phyloP scores from a whole-genome alignment of 371 early-diverging fungal species.

The Capillidium heterosporum region DNA sequence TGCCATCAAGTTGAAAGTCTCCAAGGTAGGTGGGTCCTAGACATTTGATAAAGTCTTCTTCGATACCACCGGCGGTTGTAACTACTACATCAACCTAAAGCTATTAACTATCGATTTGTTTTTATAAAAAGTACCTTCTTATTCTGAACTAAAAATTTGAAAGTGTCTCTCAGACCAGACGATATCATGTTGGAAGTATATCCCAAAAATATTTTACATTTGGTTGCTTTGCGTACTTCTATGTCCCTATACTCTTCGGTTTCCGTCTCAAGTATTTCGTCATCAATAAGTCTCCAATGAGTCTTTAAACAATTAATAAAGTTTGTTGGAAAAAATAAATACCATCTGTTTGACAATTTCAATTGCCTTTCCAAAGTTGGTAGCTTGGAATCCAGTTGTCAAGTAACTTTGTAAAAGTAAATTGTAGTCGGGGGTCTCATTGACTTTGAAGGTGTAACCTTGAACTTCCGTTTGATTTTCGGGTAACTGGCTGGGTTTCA shows the following conservation, averaged over 20 bases:
- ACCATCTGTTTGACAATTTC: conserved; percentile 81
- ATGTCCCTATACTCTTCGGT: conserved; percentile 45
- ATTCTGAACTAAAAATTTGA: conserved; percentile 84
- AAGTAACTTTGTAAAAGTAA: conserved; percentile 48
- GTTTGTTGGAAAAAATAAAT: conserved; percentile 5
- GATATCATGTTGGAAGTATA: conserved; percentile 97
- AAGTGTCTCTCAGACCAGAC: conserved; percentile 90
- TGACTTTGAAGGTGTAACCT: conserved; percentile 81
- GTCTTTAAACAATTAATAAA: conserved; percentile 19
- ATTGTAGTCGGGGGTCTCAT: conserved; percentile 33
- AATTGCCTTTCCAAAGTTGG: conserved; percentile 70
- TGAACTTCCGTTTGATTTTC: conserved; percentile 39
- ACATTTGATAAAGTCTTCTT: conserved; percentile 99
- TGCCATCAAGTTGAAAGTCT: conserved; percentile 64
- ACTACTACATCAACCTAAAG: conserved; percentile 72
- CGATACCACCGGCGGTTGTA: conserved; percentile 95
- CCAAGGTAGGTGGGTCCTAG: conserved; percentile 83
- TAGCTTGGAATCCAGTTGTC: conserved; percentile 86
- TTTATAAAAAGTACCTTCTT: conserved; percentile 25
- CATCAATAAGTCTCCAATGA: conserved; percentile 73
- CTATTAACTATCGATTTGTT: neutral
- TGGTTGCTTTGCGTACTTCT: conserved; percentile 33
- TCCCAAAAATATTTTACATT: conserved; percentile 92
- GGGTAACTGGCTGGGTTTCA: conserved; percentile 52
- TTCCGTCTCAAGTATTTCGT: conserved; percentile 45